Conservation (phyloP, 2,329 filamentous ascomycete genomes). For the Diaporthe helianthi region DNA sequence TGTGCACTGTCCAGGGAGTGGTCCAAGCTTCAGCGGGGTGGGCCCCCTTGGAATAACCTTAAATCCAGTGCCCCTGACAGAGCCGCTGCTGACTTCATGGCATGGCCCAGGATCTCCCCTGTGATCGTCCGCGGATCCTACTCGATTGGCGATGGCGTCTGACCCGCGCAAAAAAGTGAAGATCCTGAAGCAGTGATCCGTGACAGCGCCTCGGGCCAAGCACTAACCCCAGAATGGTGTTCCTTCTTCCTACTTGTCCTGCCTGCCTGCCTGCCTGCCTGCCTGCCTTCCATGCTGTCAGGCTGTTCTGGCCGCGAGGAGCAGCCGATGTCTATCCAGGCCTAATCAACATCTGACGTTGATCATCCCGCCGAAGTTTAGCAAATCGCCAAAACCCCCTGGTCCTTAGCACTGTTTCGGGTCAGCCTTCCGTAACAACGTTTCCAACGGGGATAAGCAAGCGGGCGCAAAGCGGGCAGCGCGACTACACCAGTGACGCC, state of each 20-base stretch:
- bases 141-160: not conserved
- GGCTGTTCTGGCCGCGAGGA: no score
- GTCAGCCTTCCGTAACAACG: constrained; percentile 5
- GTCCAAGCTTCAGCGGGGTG: constrained; percentile 9
- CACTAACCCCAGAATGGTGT: constrained; percentile 3
- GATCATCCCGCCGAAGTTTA: constrained; percentile 21
- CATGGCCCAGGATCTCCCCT: not conserved
- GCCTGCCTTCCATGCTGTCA: no score
- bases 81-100: not conserved
- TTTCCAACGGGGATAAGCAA: constrained; percentile 3
- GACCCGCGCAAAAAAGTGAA: not conserved
- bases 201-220: constrained; percentile 6
- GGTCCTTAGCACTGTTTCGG: constrained; percentile 20
- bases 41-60: constrained; percentile 21
- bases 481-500: constrained; percentile 9
- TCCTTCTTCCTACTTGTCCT: no score
- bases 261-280: no score
- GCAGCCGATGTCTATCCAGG: not conserved
- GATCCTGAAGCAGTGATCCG: constrained; percentile 23
- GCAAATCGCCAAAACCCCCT: constrained; percentile 20
- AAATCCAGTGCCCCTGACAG: constrained; percentile 9
- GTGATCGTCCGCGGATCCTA: constrained; percentile 8
- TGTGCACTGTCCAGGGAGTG: not conserved
- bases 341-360: constrained; percentile 14
- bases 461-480: not conserved